Percentiles rank a stretch among this genome's conserved stretches.
These are phyloP conservation scores for Nakataea oryzae DNA, from an alignment of 2,329 filamentous ascomycete species.

Conservation along the genomic window DNA sequence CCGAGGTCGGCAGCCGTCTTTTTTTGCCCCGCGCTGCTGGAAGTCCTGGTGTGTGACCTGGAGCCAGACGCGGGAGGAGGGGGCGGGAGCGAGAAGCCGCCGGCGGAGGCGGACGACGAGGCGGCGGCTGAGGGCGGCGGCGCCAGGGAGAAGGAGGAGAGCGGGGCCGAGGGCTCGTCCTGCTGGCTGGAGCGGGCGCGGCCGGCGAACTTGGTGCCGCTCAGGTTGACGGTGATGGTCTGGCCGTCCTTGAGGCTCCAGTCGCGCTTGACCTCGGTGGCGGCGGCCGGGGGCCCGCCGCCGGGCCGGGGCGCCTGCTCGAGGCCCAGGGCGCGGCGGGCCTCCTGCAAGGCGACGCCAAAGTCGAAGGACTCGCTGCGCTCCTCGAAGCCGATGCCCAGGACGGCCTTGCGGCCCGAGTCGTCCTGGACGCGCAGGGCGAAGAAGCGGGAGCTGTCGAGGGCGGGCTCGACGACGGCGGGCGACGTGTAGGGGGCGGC, in stretches of 20 bases:
- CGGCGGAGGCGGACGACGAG: not conserved
- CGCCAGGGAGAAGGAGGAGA: slow-evolving; percentile 59
- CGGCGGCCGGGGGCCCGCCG: slow-evolving; percentile 7
- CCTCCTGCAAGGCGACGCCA: slow-evolving; percentile 68
- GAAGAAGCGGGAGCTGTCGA: slow-evolving; percentile 77
- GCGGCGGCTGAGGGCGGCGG: slow-evolving; percentile 48
- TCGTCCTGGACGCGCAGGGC: slow-evolving; percentile 71
- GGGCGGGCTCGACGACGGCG: slow-evolving; percentile 62
- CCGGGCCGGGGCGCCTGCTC: slow-evolving; percentile 39
- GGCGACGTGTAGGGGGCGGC: slow-evolving; percentile 65
- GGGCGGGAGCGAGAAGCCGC: slow-evolving; percentile 43
- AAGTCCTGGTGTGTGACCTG: slow-evolving; percentile 33
- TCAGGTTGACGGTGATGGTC: slow-evolving; percentile 75
- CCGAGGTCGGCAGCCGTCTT: slow-evolving; percentile 49
- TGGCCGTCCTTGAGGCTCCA: slow-evolving; percentile 83
- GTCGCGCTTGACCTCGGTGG: slow-evolving; percentile 51
- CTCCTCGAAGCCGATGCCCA: slow-evolving; percentile 84
- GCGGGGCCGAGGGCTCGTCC: slow-evolving; percentile 18
- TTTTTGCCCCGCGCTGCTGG: slow-evolving; percentile 43
- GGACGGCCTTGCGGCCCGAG: slow-evolving; percentile 61
- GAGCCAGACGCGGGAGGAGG: slow-evolving; percentile 45
- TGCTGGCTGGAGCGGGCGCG: slow-evolving; percentile 21
- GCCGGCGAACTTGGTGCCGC: slow-evolving; percentile 39
- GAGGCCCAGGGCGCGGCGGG: slow-evolving; percentile 57
- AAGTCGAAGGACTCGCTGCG: slow-evolving; percentile 81